Evolutionary conservation across 2,329 filamentous ascomycete genomes (phyloP).

Genomic region (Fusarium sulawesiense): DNA sequence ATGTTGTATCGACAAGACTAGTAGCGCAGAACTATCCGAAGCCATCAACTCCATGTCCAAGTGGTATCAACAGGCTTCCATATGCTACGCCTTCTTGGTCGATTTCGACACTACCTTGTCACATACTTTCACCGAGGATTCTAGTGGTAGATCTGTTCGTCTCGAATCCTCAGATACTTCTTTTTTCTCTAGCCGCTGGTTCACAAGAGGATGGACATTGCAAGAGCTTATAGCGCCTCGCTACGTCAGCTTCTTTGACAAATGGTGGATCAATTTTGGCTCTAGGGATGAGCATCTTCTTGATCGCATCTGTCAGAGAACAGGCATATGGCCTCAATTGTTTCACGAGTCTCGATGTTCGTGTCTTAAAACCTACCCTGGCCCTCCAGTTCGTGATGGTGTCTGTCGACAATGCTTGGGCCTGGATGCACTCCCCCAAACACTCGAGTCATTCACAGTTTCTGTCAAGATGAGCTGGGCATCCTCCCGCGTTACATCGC

Average conservation of each 20-base stretch:
- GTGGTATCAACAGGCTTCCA: conserved; percentile 42
- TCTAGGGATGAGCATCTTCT: conserved; percentile 39
- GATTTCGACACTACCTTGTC: conserved; percentile 26
- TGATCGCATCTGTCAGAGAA: conserved; percentile 26
- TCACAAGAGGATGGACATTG: conserved; percentile 44
- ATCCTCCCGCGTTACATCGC: conserved; percentile 40
- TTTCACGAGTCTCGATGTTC: conserved; percentile 36
- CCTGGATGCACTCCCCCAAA: conserved; percentile 34
- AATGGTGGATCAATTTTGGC: conserved; percentile 44
- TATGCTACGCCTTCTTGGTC: conserved; percentile 45
- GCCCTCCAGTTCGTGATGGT: conserved; percentile 29
- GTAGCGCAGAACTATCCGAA: conserved; percentile 44
- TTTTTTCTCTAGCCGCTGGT: conserved; percentile 41
- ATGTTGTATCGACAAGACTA: conserved; percentile 47
- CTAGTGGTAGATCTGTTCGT: background rate
- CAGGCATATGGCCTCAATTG: conserved; percentile 33
- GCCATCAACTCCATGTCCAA: conserved; percentile 48
- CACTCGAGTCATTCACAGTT: conserved; percentile 38
- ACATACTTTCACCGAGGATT: background rate
- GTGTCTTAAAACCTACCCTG: background rate
- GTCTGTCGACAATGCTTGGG: conserved; percentile 20
- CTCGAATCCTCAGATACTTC: conserved; percentile 1
- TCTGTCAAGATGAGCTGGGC: conserved; percentile 48
- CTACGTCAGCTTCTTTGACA: conserved; percentile 46
- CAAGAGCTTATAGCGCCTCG: conserved; percentile 49